Conservation (phyloP, 2,329 filamentous ascomycete species). For the Diaporthe ampelina region DNA sequence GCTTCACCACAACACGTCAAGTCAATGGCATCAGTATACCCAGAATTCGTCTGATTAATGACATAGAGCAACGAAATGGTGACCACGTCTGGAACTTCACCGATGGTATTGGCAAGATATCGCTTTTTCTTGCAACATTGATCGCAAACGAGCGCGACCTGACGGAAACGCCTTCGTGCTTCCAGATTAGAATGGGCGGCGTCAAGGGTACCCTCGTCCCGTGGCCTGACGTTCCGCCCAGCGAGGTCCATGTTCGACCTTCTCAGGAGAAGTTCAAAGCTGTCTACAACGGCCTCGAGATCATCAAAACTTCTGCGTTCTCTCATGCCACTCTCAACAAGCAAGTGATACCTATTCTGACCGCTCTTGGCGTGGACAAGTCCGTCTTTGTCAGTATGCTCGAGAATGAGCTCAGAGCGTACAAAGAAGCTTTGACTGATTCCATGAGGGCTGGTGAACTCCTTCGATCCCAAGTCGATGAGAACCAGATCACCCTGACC, state of each 20-base stretch:
- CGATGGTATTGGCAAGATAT: slow-evolving; percentile 96
- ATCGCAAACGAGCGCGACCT: slow-evolving; percentile 79
- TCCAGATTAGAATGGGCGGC: slow-evolving; percentile 92
- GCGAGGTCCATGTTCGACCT: slow-evolving; percentile 81
- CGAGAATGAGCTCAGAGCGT: slow-evolving; percentile 74
- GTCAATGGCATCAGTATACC: slow-evolving; percentile 75
- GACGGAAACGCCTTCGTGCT: slow-evolving; percentile 79
- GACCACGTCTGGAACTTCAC: slow-evolving; percentile 77
- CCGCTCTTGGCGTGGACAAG: slow-evolving; percentile 79
- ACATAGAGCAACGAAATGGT: slow-evolving; percentile 73
- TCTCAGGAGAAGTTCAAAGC: slow-evolving; percentile 92
- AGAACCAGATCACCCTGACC: slow-evolving; percentile 82
- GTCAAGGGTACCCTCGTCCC: slow-evolving; percentile 90
- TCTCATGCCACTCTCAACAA: slow-evolving; percentile 87
- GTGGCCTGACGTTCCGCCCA: slow-evolving; percentile 76
- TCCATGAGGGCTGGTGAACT: slow-evolving; percentile 74
- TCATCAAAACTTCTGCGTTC: slow-evolving; percentile 84
- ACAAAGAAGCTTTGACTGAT: slow-evolving; percentile 78
- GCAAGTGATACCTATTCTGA: slow-evolving; percentile 90
- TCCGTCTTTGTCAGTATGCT: slow-evolving; percentile 78
- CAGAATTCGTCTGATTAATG: slow-evolving; percentile 72
- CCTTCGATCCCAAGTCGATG: slow-evolving; percentile 83
- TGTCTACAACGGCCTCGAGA: slow-evolving; percentile 80
- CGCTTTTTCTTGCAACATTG: slow-evolving; percentile 79
- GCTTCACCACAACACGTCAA: slow-evolving; percentile 91